Evolutionary conservation across 2,329 filamentous ascomycete genomes (phyloP).

Genomic region (Alternaria gansuensis): DNA sequence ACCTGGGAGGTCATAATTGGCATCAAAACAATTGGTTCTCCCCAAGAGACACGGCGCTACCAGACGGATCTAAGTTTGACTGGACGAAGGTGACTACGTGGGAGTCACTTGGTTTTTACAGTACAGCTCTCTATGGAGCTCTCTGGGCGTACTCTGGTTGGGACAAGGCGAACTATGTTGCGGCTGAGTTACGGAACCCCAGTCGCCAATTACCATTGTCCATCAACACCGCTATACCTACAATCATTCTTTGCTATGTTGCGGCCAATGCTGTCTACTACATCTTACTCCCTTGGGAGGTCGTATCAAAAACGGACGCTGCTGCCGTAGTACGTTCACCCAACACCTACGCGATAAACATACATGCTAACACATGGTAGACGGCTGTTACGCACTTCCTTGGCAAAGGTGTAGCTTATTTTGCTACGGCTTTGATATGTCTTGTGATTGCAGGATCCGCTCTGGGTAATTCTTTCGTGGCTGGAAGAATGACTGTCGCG

Average conservation of each 20-base stretch:
- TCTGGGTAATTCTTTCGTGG: conserved; percentile 70
- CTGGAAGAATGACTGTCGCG: conserved; percentile 70
- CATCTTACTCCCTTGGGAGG: conserved; percentile 67
- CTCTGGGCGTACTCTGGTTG: conserved; percentile 51
- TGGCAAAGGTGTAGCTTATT: conserved; percentile 60
- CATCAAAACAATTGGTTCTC: conserved; percentile 47
- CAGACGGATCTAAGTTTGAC: conserved; percentile 45
- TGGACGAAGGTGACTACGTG: conserved; percentile 59
- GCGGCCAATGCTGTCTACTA: conserved; percentile 70
- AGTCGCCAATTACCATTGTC: conserved; percentile 64
- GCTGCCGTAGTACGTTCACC: conserved; percentile 65
- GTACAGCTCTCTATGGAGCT: conserved; percentile 61
- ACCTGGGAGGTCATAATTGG: conserved; percentile 49
- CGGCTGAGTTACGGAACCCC: conserved; percentile 48
- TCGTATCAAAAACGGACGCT: conserved; percentile 68
- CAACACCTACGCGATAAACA: not conserved
- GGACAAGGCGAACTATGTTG: conserved; percentile 54
- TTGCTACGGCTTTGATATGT: conserved; percentile 66
- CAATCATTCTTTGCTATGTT: conserved; percentile 68
- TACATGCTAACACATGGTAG: conserved; percentile 17
- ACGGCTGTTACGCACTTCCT: conserved; percentile 59
- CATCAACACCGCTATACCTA: conserved; percentile 69
- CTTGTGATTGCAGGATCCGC: conserved; percentile 69
- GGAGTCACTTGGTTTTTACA: conserved; percentile 69
- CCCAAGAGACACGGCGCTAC: conserved; percentile 37